A percentile compares a stretch with the other conserved stretches of the same genome.
phyloP scores from a whole-genome alignment of 345 rosid species.

The Eucalyptus grandis region DNA sequence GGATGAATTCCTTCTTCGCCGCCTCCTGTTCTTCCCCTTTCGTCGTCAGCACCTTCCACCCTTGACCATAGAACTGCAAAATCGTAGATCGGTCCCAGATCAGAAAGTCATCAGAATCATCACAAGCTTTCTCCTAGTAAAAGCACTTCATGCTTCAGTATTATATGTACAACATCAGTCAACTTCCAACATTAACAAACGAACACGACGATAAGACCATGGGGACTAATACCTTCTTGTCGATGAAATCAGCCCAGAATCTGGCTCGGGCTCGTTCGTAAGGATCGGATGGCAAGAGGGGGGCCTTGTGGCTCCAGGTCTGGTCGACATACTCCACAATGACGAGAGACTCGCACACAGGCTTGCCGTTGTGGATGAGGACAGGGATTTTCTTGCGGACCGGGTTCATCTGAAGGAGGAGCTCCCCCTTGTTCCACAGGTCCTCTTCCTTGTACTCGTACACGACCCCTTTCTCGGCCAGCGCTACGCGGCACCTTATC shows the following conservation, averaged over 20 bases:
- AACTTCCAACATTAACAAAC: not conserved
- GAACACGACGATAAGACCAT: not conserved
- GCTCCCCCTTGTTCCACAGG: conserved; percentile 5
- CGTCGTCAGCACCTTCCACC: not conserved
- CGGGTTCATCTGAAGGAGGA: not conserved
- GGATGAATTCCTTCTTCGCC: conserved; percentile 11
- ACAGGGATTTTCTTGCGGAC: not conserved
- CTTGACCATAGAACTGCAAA: conserved; percentile 2
- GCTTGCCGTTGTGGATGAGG: not conserved
- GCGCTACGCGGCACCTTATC: conserved; percentile 10
- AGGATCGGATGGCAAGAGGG: not conserved
- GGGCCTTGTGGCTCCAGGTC: not conserved
- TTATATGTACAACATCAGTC: not conserved
- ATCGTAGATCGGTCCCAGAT: not conserved
- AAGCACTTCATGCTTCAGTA: not conserved
- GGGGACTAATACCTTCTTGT: conserved; percentile 4
- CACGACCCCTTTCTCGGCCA: conserved; percentile 8
- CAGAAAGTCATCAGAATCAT: not conserved
- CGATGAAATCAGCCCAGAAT: conserved; percentile 19
- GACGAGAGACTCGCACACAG: not conserved
- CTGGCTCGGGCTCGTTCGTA: conserved; percentile 14
- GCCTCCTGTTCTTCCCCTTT: conserved; percentile 6
- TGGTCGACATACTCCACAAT: conserved; percentile 4
- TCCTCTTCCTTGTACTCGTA: conserved; percentile 11
- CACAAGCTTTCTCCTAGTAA: not conserved